A percentile compares a stretch with the other conserved stretches of the same genome.
These are phyloP conservation scores for Cystofilobasidium ferigula DNA, from an alignment of 768 basidiomycete genomes.

Conservation along the genomic window DNA sequence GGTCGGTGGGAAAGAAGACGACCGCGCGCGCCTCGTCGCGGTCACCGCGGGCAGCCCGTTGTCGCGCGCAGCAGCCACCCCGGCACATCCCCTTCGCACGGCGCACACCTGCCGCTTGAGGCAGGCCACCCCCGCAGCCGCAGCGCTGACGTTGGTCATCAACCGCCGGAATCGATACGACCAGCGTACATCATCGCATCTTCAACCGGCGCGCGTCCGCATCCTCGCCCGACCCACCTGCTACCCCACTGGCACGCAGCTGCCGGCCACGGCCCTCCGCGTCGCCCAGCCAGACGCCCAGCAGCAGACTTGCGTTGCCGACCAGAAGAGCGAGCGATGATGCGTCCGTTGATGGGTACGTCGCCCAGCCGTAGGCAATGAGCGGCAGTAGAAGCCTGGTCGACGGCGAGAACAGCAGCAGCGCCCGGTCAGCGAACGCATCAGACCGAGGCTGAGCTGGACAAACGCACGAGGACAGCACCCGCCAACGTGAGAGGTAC, in stretches of 20 bases:
- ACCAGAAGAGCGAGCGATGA: slow-evolving; percentile 52
- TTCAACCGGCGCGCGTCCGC: neutral
- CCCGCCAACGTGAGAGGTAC: slow-evolving; percentile 60
- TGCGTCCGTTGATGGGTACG: slow-evolving; percentile 63
- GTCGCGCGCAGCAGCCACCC: neutral
- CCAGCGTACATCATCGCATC: neutral
- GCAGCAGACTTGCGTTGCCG: slow-evolving; percentile 47
- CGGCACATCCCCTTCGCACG: neutral
- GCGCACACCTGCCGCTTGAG: too few species aligned
- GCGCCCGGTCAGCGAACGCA: too few species aligned
- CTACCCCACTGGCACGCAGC: too few species aligned
- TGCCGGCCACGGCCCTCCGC: slow-evolving; percentile 8
- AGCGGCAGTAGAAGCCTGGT: slow-evolving; percentile 53
- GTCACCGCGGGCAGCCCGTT: too few species aligned
- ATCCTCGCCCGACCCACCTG: too few species aligned
- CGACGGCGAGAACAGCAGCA: neutral
- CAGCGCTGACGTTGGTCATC: too few species aligned
- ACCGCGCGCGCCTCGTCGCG: too few species aligned
- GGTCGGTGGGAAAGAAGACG: neutral
- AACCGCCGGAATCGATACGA: too few species aligned
- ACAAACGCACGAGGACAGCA: slow-evolving; percentile 52
- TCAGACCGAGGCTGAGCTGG: too few species aligned
- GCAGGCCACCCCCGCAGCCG: too few species aligned
- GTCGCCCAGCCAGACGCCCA: slow-evolving; percentile 41
- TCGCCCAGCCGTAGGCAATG: slow-evolving; percentile 80